Evolutionary conservation across 1,139 yeast genomes (phyloP).

Genomic region (Cylindricascospora bacillispora): DNA sequence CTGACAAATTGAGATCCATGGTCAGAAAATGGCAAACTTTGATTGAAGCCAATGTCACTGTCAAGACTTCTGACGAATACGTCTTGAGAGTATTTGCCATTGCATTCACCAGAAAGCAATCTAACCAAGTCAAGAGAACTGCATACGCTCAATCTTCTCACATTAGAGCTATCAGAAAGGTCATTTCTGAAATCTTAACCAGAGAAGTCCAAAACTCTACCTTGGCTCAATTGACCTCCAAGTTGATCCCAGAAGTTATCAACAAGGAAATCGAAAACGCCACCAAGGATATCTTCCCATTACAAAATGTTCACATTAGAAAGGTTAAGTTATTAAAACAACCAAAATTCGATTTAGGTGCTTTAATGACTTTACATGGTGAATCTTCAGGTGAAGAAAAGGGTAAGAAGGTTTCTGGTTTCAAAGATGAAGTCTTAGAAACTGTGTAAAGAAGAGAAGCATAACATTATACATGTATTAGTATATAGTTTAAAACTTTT

Average conservation of each 20-base stretch:
- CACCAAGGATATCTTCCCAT: conserved; percentile 73
- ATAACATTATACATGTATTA: too few relatives aligned
- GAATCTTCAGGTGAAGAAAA: conserved; percentile 73
- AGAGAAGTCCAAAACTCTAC: conserved; percentile 79
- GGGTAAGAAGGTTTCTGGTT: conserved; percentile 81
- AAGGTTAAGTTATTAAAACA: conserved; percentile 84
- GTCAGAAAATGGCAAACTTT: conserved; percentile 91
- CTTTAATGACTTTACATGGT: conserved; percentile 83
- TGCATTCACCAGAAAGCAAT: conserved; percentile 86
- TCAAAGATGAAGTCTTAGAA: conserved; percentile 87
- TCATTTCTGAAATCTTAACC: conserved; percentile 74
- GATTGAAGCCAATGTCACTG: conserved; percentile 85
- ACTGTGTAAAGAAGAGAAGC: too few relatives aligned
- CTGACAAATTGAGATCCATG: conserved; percentile 80
- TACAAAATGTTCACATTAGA: conserved; percentile 86
- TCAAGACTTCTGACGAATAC: conserved; percentile 86
- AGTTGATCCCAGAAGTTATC: conserved; percentile 83
- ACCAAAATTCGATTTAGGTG: conserved; percentile 85
- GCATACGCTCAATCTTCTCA: conserved; percentile 84
- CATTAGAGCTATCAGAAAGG: conserved; percentile 63
- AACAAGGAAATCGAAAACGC: conserved; percentile 86
- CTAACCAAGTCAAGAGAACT: conserved; percentile 84
- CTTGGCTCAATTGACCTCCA: conserved; percentile 75
- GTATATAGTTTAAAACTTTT: too few relatives aligned
- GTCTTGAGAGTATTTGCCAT: conserved; percentile 78